phyloP scores from a whole-genome alignment of 768 basidiomycete genomes.

The Pilatotrama ljubarskyi region DNA sequence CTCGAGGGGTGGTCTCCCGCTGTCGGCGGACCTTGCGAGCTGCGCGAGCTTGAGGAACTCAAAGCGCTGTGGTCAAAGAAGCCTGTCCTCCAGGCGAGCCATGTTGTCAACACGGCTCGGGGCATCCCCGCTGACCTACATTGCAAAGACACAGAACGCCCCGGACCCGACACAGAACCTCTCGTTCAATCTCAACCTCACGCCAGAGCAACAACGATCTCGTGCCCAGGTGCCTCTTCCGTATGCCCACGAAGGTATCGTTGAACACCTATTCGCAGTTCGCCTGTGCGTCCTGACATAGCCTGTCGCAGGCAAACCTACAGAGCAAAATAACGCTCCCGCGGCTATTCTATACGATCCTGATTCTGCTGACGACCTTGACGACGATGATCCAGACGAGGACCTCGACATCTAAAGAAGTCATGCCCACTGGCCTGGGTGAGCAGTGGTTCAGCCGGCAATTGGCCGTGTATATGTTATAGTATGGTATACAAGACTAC shows the following conservation, averaged over 20 bases:
- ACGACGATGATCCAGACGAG: conserved; percentile 96
- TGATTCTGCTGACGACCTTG: conserved; percentile 91
- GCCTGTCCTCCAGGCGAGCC: conserved; percentile 33
- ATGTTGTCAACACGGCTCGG: too few species aligned
- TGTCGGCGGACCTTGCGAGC: conserved; percentile 40
- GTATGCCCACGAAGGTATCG: conserved; percentile 84
- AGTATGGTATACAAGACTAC: too few species aligned
- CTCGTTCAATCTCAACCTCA: conserved; percentile 89
- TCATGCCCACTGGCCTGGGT: too few species aligned
- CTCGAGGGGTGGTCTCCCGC: conserved; percentile 61
- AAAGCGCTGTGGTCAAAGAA: conserved; percentile 39
- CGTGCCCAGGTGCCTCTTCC: conserved; percentile 85
- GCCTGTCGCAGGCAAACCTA: conserved; percentile 36
- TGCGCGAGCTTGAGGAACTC: conserved; percentile 54
- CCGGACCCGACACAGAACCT: conserved; percentile 65
- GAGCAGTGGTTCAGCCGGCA: too few species aligned
- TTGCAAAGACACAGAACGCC: conserved; percentile 26
- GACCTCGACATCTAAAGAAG: conserved; percentile 74
- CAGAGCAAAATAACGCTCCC: conserved; percentile 29
- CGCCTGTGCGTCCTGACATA: background rate
- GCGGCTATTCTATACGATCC: conserved; percentile 83
- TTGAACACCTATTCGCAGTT: background rate
- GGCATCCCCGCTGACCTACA: background rate
- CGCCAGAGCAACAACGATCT: conserved; percentile 75
- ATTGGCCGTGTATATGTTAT: too few species aligned